phyloP scores from a whole-genome alignment of 2,329 filamentous ascomycete species.

The Diaporthe amygdali region DNA sequence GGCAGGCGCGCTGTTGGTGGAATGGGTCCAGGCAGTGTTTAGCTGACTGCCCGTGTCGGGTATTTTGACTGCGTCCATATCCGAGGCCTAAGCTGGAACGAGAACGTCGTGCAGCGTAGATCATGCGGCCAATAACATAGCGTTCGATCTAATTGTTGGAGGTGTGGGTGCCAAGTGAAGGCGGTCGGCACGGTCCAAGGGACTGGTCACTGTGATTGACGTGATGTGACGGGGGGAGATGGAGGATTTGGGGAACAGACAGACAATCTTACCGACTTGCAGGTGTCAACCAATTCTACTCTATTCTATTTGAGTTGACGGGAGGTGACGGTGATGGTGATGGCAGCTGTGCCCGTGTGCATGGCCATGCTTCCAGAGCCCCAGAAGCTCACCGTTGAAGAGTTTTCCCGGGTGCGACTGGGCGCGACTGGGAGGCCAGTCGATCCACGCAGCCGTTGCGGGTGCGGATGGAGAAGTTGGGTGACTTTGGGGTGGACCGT shows the following conservation, averaged over 20 bases:
- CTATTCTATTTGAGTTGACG: neutral
- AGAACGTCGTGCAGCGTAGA: conserved; percentile 19
- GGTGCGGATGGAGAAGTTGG: neutral
- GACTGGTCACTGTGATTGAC: conserved; percentile 12
- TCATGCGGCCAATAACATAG: conserved; percentile 23
- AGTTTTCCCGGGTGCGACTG: neutral
- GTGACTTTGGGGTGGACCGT: neutral
- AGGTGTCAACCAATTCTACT: neutral
- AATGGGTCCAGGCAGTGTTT: neutral
- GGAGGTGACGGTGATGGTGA: neutral
- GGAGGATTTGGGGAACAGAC: neutral
- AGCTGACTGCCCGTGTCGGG: neutral
- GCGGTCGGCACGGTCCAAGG: conserved; percentile 15
- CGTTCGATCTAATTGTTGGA: conserved; percentile 18
- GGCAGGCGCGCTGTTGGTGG: neutral
- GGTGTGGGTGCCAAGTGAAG: conserved; percentile 20
- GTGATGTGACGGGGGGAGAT: neutral
- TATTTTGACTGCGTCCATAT: conserved; percentile 5
- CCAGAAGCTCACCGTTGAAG: neutral
- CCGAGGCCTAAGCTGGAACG: conserved; percentile 20
- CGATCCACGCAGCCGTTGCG: neutral
- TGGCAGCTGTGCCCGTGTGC: neutral
- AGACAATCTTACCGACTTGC: neutral
- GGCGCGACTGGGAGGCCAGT: neutral
- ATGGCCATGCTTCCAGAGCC: neutral